Evolutionary conservation across 1,284 basidiomycete species (phyloP).

Genomic region (Ganoderma meredithae): DNA sequence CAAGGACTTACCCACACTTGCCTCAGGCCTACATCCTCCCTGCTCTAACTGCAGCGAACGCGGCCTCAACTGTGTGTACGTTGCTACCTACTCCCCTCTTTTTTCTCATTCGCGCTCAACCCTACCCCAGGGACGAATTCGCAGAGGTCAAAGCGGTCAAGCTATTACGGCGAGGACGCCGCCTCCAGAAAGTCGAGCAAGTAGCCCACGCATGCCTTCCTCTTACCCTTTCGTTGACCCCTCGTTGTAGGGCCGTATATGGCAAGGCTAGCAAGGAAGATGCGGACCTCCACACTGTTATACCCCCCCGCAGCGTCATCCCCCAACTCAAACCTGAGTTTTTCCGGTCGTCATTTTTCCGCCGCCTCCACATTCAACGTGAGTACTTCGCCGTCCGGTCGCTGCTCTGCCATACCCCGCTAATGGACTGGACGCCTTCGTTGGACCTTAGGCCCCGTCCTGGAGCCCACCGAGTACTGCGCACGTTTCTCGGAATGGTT

Average conservation of each 20-base stretch:
- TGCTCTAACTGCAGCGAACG: conserved; percentile 91
- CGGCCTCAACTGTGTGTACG: conserved; percentile 86
- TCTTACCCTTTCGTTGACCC: conserved; percentile 15
- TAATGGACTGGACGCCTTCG: conserved; percentile 47
- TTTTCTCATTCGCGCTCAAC: conserved; percentile 11
- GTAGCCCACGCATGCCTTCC: conserved; percentile 27
- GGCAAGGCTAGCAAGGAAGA: conserved; percentile 55
- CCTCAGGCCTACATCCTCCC: conserved; percentile 58
- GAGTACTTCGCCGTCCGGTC: conserved; percentile 39
- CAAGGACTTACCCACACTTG: conserved; percentile 68
- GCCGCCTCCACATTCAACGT: conserved; percentile 85
- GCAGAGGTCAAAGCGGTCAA: conserved; percentile 89
- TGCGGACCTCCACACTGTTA: conserved; percentile 45
- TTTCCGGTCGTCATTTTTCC: conserved; percentile 84
- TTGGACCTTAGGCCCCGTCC: conserved; percentile 63
- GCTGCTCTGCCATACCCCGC: conserved; percentile 16
- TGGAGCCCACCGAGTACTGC: conserved; percentile 79
- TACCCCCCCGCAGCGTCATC: conserved; percentile 54
- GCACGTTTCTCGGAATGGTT: conserved; percentile 68
- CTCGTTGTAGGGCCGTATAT: conserved; percentile 46
- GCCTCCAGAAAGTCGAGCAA: conserved; percentile 81
- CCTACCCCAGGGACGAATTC: conserved; percentile 71
- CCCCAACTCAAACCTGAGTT: conserved; percentile 80
- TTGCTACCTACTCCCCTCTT: conserved; percentile 17
- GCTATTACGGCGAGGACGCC: conserved; percentile 80